Percentiles rank a stretch among this genome's conserved stretches.
Evolutionary conservation across 192 early-diverging fungal species (phyloP).

Genomic region (Coemansia sp.): DNA sequence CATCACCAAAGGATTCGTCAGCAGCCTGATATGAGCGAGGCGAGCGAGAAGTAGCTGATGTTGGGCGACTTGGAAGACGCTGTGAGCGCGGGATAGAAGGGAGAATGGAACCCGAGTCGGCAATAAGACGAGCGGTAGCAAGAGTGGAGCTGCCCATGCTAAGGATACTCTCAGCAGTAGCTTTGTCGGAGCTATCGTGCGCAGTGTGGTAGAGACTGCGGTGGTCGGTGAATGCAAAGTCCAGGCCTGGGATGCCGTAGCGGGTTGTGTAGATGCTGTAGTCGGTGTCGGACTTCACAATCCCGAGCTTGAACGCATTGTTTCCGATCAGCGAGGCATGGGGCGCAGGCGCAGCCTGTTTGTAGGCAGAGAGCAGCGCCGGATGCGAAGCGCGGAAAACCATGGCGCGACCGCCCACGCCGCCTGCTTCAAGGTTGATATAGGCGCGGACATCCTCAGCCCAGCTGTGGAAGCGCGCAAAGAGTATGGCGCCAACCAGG

Average conservation of each 20-base stretch:
- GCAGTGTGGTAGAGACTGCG: conserved; percentile 69
- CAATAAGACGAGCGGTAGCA: conserved; percentile 53
- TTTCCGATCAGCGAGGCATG: conserved; percentile 69
- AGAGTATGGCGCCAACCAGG: conserved; percentile 62
- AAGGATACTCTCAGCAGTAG: conserved; percentile 58
- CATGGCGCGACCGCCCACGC: conserved; percentile 69
- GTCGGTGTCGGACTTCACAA: conserved; percentile 69
- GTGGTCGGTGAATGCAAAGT: conserved; percentile 67
- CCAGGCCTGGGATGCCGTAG: conserved; percentile 65
- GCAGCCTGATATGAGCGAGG: conserved; percentile 12
- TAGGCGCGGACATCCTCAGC: conserved; percentile 64
- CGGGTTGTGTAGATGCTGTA: conserved; percentile 62
- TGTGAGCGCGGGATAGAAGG: conserved; percentile 30
- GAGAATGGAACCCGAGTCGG: conserved; percentile 40
- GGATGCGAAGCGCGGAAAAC: conserved; percentile 65
- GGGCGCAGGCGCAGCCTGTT: conserved; percentile 44
- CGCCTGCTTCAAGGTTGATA: conserved; percentile 73
- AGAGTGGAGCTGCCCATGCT: conserved; percentile 69
- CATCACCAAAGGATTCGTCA: conserved; percentile 22
- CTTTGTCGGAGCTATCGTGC: conserved; percentile 59
- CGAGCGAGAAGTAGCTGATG: neutral
- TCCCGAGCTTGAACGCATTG: conserved; percentile 61
- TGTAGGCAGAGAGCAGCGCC: conserved; percentile 39
- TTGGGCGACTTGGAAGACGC: conserved; percentile 30
- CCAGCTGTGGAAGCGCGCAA: conserved; percentile 69